Evolutionary conservation across 176 grass and related monocot species (phyloP).

Genomic region (Aegilops longissima): DNA sequence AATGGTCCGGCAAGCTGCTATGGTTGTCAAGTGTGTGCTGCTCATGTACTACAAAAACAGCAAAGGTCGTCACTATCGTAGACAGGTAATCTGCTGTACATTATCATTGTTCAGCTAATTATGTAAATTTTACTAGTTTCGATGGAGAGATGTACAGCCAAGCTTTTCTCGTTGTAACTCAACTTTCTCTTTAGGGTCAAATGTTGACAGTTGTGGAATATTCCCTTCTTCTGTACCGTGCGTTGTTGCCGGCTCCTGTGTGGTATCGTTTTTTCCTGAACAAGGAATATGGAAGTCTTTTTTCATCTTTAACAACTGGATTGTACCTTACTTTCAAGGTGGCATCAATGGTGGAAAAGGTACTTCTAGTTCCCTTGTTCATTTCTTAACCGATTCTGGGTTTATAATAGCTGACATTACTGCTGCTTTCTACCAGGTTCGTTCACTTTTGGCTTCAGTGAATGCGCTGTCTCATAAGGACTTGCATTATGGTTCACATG

Average conservation of each 20-base stretch:
- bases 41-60: slow-evolving; percentile 96
- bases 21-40: slow-evolving; percentile 90
- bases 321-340: slow-evolving; percentile 99
- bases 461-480: slow-evolving; percentile 85
- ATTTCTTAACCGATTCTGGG: background rate
- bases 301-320: slow-evolving; percentile 94
- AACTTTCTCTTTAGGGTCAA: slow-evolving; percentile 60
- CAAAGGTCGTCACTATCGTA: slow-evolving; percentile 84
- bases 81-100: slow-evolving; percentile 58
- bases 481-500: slow-evolving; percentile 84
- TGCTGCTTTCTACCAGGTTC: slow-evolving; percentile 57
- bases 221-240: slow-evolving; percentile 88
- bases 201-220: slow-evolving; percentile 98
- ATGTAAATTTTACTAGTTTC: background rate
- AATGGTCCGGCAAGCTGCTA: slow-evolving; percentile 90
- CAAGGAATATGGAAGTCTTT: slow-evolving; percentile 99
- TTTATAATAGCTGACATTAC: background rate
- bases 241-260: slow-evolving; percentile 83
- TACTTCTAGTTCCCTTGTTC: slow-evolving; percentile 26
- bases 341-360: slow-evolving; percentile 98
- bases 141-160: background rate
- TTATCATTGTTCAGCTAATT: background rate
- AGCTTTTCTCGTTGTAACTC: background rate
- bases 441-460: slow-evolving; percentile 81
- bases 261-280: slow-evolving; percentile 99